Conservation (phyloP, 192 early-diverging fungal species). For the Coemansia sp. region DNA sequence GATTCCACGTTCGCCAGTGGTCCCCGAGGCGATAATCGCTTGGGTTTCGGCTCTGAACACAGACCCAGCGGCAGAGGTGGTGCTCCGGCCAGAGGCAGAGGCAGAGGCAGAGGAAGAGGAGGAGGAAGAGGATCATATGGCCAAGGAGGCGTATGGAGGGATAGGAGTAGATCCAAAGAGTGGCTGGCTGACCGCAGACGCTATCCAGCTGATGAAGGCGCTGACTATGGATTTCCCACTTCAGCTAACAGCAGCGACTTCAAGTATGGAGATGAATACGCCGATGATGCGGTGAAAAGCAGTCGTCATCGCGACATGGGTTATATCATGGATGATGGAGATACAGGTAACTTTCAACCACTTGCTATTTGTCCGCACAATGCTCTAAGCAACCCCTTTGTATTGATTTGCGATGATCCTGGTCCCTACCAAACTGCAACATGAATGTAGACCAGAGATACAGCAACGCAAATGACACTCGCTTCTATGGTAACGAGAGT, state of each 20-base stretch:
- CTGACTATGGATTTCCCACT: slow-evolving; percentile 2
- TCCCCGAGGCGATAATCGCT: background rate
- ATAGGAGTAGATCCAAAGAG: background rate
- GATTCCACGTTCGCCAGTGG: background rate
- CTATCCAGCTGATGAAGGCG: slow-evolving; percentile 1
- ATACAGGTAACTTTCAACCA: background rate
- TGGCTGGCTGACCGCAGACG: slow-evolving; percentile 1
- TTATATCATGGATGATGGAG: background rate
- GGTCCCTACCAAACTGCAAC: background rate
- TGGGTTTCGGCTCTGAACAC: slow-evolving; percentile 6
- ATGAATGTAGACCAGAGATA: slow-evolving; percentile 1
- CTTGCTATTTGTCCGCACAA: background rate
- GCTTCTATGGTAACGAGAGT: background rate
- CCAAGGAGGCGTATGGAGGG: slow-evolving; percentile 11
- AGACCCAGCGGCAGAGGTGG: slow-evolving; percentile 13
- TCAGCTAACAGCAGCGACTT: background rate
- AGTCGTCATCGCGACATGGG: background rate
- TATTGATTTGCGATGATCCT: background rate
- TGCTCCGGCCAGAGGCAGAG: slow-evolving; percentile 2
- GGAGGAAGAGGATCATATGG: slow-evolving; percentile 14
- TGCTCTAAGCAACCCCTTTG: background rate
- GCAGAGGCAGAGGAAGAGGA: slow-evolving; percentile 11
- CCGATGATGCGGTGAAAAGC: background rate
- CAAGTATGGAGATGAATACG: background rate
- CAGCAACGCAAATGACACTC: background rate